Conservation (phyloP, 148 eudicot genomes). For the Cornus florida region DNA sequence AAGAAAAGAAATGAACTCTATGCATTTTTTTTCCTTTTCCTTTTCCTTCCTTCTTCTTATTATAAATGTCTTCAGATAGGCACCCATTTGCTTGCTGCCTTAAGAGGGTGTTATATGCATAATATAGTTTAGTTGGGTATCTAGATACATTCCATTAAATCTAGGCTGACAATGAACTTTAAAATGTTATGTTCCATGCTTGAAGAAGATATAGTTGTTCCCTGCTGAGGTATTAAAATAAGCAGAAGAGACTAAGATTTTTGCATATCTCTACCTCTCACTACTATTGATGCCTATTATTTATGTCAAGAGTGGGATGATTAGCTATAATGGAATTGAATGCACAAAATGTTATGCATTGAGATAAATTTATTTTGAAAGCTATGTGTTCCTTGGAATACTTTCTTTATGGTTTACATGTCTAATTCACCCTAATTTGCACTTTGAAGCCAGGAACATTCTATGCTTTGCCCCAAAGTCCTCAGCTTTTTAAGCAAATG, state of each 20-base stretch:
- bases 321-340: not conserved
- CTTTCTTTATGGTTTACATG: constrained; percentile 4
- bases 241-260: not conserved
- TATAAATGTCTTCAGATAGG: too few relatives aligned
- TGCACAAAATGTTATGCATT: not conserved
- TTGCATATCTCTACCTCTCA: not conserved
- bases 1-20: too few relatives aligned
- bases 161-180: too few relatives aligned
- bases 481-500: constrained; percentile 98
- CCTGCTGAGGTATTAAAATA: not conserved
- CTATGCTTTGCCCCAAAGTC: constrained; percentile 99
- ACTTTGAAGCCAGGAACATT: constrained; percentile 90
- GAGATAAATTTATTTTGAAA: not conserved
- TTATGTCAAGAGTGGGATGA: not conserved
- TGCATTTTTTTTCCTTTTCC: too few relatives aligned
- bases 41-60: too few relatives aligned
- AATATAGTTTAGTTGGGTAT: too few relatives aligned
- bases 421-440: constrained; percentile 33
- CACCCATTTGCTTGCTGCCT: too few relatives aligned
- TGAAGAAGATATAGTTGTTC: too few relatives aligned
- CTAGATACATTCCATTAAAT: too few relatives aligned
- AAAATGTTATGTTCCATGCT: too few relatives aligned
- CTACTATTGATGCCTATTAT: not conserved
- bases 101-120: too few relatives aligned
- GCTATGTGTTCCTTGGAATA: not conserved